phyloP scores from a whole-genome alignment of 108 stramenopile genomes.

The Schizochytrium sp. region DNA sequence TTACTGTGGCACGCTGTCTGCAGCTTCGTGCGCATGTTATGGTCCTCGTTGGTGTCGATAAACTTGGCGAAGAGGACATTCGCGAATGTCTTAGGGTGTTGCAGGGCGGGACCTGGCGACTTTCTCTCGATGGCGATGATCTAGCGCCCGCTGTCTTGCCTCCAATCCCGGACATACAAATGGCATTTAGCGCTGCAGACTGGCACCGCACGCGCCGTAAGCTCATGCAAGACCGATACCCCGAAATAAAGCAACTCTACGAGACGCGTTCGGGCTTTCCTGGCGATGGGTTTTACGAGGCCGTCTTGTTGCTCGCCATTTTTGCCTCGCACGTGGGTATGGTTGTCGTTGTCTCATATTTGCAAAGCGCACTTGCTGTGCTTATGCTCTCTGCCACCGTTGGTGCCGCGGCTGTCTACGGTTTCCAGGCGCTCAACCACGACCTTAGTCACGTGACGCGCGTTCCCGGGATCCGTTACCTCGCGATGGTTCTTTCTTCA shows the following conservation, averaged over 20 bases:
- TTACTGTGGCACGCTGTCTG: background rate
- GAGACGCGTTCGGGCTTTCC: background rate
- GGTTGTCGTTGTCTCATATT: background rate
- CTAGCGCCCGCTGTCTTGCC: background rate
- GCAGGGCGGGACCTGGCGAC: background rate
- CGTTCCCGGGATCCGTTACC: background rate
- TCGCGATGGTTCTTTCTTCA: background rate
- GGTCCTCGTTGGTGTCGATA: background rate
- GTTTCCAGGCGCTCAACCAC: conserved; percentile 7
- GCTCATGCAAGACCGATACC: background rate
- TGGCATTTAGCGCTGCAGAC: background rate
- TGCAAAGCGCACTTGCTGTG: background rate
- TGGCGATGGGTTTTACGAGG: background rate
- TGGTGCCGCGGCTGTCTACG: background rate
- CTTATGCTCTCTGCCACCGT: background rate
- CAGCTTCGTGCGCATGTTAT: background rate
- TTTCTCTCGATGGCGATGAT: background rate
- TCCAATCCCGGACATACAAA: background rate
- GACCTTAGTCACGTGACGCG: background rate
- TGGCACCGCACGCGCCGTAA: background rate
- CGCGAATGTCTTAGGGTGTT: background rate
- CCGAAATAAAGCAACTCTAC: background rate
- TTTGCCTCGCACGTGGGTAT: background rate
- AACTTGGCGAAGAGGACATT: background rate
- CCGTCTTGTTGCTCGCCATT: background rate